Base-by-base conservation (phyloP, 1,284 basidiomycete species). In the Omphalotus olearius region DNA sequence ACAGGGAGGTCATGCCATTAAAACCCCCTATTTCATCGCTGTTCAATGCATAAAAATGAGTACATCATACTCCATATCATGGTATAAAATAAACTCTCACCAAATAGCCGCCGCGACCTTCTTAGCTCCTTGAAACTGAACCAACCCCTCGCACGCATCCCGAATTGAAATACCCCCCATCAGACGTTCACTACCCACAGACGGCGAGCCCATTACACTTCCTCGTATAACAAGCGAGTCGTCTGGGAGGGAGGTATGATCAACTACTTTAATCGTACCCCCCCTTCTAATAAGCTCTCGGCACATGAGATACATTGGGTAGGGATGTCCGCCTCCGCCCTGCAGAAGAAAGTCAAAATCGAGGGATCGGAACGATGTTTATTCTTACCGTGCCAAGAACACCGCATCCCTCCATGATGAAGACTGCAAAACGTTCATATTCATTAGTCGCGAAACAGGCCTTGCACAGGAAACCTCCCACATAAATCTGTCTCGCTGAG, bases 21-120 rank as follows among this genome's bases (percentile, higher is more conserved):
- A 72, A 71, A 5, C 78, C 79, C 1, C 79, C 79, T 41, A 82
- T 76, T 59, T 78, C 76, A 48, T 76, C 74, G 10, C 73, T 66
- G 14, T 23, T 25, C 30, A 33, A 13, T 33, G 7, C 13, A 33
- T 5, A 33, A 45, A 26, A 43, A 43, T 43, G 6, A 43, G n/a
- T 33, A 42, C 7, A 47, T 47, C 39, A 10, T 40, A 35, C 33
- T 44, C 42, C 18, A 54, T 10, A 13, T 7, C 30, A 33, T 44
- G 14, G 53, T 28, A 23, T 41, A 16, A 25, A 36, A 43, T 38
- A 16, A 36, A 1, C 58, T 23, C 59, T 10, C 47, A 62, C 62
- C 63, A 72, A 13, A 75, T 66, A 1, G 69, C 63, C 13, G 70
- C 71, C 6, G 60, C 59, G 39, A 72, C 70, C 42, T 70, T 64